These are phyloP conservation scores for Hymenoscyphus fructigenus DNA, from an alignment of 2,329 filamentous ascomycete species.

Conservation along the genomic window DNA sequence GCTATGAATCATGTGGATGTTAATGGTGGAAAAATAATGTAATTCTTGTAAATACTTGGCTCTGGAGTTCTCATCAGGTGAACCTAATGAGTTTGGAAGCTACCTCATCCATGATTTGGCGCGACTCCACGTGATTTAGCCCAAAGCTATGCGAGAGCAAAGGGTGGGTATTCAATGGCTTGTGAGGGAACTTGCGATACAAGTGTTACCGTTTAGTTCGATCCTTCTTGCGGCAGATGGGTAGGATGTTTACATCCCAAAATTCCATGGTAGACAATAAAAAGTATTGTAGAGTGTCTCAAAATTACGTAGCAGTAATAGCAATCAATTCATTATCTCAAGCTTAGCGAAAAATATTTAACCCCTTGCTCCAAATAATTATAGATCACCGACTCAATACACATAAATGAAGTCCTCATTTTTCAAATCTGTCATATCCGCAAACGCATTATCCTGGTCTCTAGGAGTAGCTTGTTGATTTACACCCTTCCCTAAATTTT, in stretches of 20 bases:
- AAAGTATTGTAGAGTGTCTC: too few species aligned
- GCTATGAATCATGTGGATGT: neutral
- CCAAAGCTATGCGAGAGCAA: too few species aligned
- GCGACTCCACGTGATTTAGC: too few species aligned
- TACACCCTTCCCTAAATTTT: constrained; percentile 10
- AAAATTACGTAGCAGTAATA: too few species aligned
- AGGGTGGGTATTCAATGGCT: too few species aligned
- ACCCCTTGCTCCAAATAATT: neutral
- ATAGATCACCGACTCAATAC: constrained; percentile 7
- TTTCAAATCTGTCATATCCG: constrained; percentile 58
- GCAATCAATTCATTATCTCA: too few species aligned
- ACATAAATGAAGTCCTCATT: constrained; percentile 66
- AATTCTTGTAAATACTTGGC: neutral
- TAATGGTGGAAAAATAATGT: neutral
- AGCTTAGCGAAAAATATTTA: neutral
- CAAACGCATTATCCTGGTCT: constrained; percentile 49
- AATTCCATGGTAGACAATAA: too few species aligned
- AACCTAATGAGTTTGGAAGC: neutral
- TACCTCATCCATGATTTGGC: neutral
- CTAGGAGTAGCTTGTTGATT: constrained; percentile 3
- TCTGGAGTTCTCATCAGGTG: neutral
- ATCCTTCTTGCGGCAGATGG: too few species aligned
- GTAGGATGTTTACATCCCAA: too few species aligned
- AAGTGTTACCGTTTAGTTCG: too few species aligned
- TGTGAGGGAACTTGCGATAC: too few species aligned